A percentile compares a stretch with the other conserved stretches of the same genome.
Conservation (phyloP, 2,329 filamentous ascomycete species). For the Cladosporium oxysporum region DNA sequence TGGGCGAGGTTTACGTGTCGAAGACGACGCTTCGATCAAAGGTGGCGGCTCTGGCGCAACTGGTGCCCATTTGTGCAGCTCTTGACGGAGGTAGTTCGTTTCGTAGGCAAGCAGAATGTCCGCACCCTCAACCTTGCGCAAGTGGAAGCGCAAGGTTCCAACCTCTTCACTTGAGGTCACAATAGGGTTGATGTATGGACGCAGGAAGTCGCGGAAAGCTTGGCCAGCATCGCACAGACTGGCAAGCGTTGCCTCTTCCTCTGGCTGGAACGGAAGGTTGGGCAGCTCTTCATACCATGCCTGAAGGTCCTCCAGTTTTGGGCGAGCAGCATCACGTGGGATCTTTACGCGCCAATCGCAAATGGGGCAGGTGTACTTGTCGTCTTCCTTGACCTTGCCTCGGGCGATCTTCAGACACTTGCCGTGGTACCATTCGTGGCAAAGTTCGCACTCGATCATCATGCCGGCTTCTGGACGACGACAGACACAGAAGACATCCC, state of each 20-base stretch:
- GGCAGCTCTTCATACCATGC: conserved; percentile 82
- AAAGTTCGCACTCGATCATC: conserved; percentile 99
- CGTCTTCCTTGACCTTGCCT: conserved; percentile 96
- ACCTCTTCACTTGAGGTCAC: conserved; percentile 77
- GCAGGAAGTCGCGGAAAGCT: conserved; percentile 80
- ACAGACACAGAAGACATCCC: conserved; percentile 97
- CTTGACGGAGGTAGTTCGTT: conserved; percentile 97
- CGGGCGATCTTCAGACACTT: conserved; percentile 97
- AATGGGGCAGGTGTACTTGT: conserved; percentile 97
- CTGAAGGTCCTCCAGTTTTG: conserved; percentile 87
- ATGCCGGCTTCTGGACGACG: conserved; percentile 90
- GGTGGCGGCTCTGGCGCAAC: conserved; percentile 85
- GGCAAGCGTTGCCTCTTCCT: conserved; percentile 85
- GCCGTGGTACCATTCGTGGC: conserved; percentile 98
- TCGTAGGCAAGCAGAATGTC: conserved; percentile 89
- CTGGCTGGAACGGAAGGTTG: conserved; percentile 79
- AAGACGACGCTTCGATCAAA: conserved; percentile 81
- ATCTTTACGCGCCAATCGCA: conserved; percentile 98
- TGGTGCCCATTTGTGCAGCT: conserved; percentile 91
- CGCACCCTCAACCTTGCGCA: conserved; percentile 95
- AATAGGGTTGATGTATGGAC: conserved; percentile 76
- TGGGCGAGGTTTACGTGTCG: conserved; percentile 90
- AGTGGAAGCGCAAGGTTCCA: conserved; percentile 87
- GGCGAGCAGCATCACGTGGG: conserved; percentile 89
- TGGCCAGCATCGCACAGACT: conserved; percentile 84